A percentile compares a stretch with the other conserved stretches of the same genome.
Evolutionary conservation across 2,329 filamentous ascomycete genomes (phyloP).

Genomic region (Pseudogymnoascus sp.): DNA sequence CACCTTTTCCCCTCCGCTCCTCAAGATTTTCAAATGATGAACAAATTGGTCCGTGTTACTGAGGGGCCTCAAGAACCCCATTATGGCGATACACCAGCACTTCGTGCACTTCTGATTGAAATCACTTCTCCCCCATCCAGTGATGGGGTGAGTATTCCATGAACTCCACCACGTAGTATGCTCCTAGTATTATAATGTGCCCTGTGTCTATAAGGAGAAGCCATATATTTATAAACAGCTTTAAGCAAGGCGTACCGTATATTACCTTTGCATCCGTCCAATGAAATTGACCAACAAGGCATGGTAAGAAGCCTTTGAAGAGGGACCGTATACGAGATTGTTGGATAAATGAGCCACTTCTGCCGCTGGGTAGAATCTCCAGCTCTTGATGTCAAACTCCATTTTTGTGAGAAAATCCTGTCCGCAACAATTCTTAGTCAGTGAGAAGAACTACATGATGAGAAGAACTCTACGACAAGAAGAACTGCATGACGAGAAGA

Average conservation of each 20-base stretch:
- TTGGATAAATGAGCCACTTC: background rate
- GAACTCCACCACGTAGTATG: background rate
- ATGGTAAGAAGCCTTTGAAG: background rate
- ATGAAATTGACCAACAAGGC: background rate
- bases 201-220: background rate
- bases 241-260: background rate
- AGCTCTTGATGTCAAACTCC: background rate
- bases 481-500: background rate
- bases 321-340: background rate
- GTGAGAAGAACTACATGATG: background rate
- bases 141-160: background rate
- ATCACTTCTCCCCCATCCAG: background rate
- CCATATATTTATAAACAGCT: background rate
- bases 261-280: background rate
- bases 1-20: background rate
- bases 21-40: slow-evolving; percentile 2
- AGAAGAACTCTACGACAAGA: too few species aligned
- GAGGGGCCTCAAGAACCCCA: slow-evolving; percentile 1
- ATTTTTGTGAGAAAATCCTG: background rate
- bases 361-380: background rate
- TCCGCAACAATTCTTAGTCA: background rate
- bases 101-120: slow-evolving; percentile 6
- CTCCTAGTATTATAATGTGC: background rate
- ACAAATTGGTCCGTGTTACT: slow-evolving; percentile 6
- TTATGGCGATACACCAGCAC: slow-evolving; percentile 6